These are phyloP conservation scores for Claviceps arundinis DNA, from an alignment of 2,329 filamentous ascomycete genomes.

Conservation along the genomic window DNA sequence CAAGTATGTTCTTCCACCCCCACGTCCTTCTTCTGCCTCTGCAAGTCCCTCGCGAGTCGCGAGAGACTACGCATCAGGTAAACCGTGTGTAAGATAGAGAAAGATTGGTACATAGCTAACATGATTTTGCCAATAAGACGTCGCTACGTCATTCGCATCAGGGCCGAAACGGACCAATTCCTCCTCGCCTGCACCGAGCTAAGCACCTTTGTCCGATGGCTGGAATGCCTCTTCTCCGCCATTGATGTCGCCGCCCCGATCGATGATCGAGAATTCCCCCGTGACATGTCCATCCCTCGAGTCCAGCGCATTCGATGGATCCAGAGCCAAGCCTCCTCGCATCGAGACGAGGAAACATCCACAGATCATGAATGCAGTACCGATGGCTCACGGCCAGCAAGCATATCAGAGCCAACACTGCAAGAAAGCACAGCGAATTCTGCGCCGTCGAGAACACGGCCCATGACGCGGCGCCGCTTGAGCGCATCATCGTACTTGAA, in stretches of 20 bases:
- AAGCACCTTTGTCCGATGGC: slow-evolving; percentile 53
- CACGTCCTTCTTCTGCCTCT: too few species aligned
- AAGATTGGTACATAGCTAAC: background rate
- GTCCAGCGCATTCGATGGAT: slow-evolving; percentile 39
- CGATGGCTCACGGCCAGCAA: background rate
- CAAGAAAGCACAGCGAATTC: slow-evolving; percentile 9
- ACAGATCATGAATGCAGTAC: slow-evolving; percentile 1
- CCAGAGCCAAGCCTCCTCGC: slow-evolving; percentile 23
- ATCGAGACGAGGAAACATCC: slow-evolving; percentile 1
- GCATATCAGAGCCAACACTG: background rate
- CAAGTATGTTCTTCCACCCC: slow-evolving; percentile 35
- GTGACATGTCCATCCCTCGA: slow-evolving; percentile 49
- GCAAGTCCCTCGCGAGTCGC: too few species aligned
- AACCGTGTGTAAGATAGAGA: too few species aligned
- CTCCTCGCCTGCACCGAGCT: slow-evolving; percentile 53
- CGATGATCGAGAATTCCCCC: slow-evolving; percentile 54
- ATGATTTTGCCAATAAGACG: background rate
- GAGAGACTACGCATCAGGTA: too few species aligned
- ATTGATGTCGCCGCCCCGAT: slow-evolving; percentile 59
- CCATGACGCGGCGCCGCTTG: slow-evolving; percentile 22
- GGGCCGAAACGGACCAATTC: slow-evolving; percentile 62
- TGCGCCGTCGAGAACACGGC: slow-evolving; percentile 17
- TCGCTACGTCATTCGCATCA: slow-evolving; percentile 55
- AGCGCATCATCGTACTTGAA: slow-evolving; percentile 33
- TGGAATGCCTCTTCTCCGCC: slow-evolving; percentile 56